Evolutionary conservation across 345 rosid genomes (phyloP).

Genomic region (Rhodamnia rubescens): DNA sequence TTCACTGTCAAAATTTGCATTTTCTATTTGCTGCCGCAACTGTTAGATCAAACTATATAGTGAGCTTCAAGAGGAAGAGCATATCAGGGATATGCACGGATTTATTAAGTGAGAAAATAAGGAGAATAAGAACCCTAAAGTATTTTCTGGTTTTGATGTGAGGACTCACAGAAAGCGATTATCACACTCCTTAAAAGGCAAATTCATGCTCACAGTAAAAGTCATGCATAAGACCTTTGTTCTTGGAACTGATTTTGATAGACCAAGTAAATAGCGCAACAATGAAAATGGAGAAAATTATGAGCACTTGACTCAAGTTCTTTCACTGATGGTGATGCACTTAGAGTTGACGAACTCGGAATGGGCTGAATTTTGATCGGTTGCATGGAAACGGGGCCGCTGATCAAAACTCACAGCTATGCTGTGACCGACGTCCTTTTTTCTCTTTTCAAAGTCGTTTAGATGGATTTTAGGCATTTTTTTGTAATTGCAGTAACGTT

Average conservation of each 20-base stretch:
- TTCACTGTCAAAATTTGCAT: constrained; percentile 34
- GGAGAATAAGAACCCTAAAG: background rate
- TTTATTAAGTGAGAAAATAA: background rate
- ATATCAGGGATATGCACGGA: background rate
- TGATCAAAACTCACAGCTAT: no score
- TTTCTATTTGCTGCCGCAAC: constrained; percentile 55
- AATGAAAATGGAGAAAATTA: background rate
- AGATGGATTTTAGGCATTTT: no score
- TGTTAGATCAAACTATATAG: constrained; percentile 12
- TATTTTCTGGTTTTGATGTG: background rate
- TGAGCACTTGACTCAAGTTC: background rate
- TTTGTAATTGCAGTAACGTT: no score
- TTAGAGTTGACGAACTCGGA: no score
- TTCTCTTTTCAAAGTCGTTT: no score
- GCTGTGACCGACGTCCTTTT: no score
- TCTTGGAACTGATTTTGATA: background rate
- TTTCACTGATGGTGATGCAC: no score
- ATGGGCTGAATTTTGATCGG: no score
- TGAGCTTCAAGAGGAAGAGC: background rate
- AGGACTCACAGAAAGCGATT: background rate
- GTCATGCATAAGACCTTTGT: background rate
- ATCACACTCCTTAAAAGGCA: background rate
- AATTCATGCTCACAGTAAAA: background rate
- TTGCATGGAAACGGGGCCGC: no score
- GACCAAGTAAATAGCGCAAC: background rate